These are phyloP conservation scores for Wallacemonas rigidus DNA, from an alignment of 208 protist species.

Conservation along the genomic window DNA sequence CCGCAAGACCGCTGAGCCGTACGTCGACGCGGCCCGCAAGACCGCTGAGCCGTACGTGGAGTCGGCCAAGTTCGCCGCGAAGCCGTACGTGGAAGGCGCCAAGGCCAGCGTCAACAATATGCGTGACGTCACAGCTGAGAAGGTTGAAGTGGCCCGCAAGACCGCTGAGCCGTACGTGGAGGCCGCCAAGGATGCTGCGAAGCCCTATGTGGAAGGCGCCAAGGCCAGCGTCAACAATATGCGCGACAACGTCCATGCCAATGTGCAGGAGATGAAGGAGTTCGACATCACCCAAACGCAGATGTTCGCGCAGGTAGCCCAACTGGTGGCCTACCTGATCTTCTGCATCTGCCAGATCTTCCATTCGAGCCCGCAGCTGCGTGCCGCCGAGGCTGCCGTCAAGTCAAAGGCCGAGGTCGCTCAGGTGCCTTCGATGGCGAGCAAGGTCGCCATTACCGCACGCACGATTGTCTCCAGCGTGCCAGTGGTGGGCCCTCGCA, in stretches of 20 bases:
- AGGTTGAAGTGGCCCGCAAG: constrained; percentile 9
- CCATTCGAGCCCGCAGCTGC: constrained; percentile 18
- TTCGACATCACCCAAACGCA: constrained; percentile 53
- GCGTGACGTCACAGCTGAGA: constrained; percentile 17
- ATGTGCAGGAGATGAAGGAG: constrained; percentile 28
- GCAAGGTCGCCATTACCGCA: not conserved
- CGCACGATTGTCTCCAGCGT: constrained; percentile 23
- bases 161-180: constrained; percentile 21
- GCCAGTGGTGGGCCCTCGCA: constrained; percentile 36
- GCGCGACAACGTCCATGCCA: constrained; percentile 25
- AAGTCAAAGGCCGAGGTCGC: constrained; percentile 2
- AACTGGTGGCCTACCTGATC: constrained; percentile 40
- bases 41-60: constrained; percentile 7
- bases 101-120: constrained; percentile 34
- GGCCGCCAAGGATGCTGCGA: constrained; percentile 19
- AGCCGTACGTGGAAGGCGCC: constrained; percentile 20
- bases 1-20: constrained; percentile 3
- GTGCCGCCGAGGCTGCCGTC: constrained; percentile 15
- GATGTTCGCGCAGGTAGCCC: constrained; percentile 31
- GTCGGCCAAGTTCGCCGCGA: constrained; percentile 8
- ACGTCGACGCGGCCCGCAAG: constrained; percentile 6
- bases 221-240: constrained; percentile 16
- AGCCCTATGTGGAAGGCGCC: constrained; percentile 26
- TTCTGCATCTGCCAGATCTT: constrained; percentile 29
- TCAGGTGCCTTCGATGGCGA: constrained; percentile 1